Percentiles rank a stretch among this genome's conserved stretches.
phyloP scores from a whole-genome alignment of 768 basidiomycete species.

The Termitomyces bulborhizus region DNA sequence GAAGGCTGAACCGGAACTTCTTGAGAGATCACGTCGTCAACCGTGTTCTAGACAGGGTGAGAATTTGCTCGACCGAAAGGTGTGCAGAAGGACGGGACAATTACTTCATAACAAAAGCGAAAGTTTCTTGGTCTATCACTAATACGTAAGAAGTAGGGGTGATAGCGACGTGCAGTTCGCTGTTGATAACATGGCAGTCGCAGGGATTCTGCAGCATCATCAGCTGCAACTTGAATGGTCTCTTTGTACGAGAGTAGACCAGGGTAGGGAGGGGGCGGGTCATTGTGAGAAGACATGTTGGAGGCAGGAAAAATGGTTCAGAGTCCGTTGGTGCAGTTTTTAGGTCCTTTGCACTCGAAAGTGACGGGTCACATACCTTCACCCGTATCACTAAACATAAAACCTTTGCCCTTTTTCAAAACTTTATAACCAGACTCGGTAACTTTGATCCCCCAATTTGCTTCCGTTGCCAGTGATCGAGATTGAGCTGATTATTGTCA shows the following conservation, averaged over 20 bases:
- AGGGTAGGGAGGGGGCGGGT: conserved; percentile 2
- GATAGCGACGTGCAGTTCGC: neutral
- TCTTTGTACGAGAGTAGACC: neutral
- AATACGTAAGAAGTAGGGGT: neutral
- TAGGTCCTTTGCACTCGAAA: neutral
- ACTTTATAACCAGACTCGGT: neutral
- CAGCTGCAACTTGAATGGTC: neutral
- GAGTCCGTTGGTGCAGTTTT: neutral
- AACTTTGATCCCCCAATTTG: neutral
- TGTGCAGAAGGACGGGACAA: neutral
- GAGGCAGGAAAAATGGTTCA: neutral
- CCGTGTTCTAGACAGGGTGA: neutral
- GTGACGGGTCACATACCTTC: conserved; percentile 1
- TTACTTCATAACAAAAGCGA: neutral
- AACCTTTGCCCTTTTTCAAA: neutral
- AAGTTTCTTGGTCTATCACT: neutral
- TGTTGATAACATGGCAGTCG: neutral
- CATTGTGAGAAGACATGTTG: neutral
- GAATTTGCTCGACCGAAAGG: neutral
- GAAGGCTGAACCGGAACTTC: neutral
- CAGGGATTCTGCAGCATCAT: neutral
- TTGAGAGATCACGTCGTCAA: neutral
- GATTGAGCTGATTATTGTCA: neutral
- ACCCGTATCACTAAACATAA: neutral
- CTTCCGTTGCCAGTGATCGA: neutral